Evolutionary conservation across 257 asterid genomes (phyloP).

Genomic region (Plantago major): DNA sequence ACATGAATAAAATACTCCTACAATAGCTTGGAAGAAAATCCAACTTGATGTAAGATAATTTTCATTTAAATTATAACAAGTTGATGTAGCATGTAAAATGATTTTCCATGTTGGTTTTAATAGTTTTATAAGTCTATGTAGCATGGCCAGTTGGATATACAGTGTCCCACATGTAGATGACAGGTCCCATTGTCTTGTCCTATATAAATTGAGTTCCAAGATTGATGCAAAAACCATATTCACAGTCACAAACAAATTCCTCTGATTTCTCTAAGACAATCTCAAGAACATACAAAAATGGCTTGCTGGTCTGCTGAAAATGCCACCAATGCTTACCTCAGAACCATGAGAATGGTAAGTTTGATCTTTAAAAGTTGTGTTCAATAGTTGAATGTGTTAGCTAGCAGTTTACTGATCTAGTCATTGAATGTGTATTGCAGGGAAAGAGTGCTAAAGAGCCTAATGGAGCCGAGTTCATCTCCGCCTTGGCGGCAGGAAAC

Average conservation of each 20-base stretch:
- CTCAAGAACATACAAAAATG: conserved; percentile 27
- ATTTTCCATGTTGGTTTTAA: background rate
- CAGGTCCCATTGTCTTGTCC: conserved; percentile 27
- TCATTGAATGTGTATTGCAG: conserved; percentile 24
- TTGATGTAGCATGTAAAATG: background rate
- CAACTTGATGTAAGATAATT: background rate
- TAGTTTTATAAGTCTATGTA: conserved; percentile 22
- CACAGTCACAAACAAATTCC: conserved; percentile 20
- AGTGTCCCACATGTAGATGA: conserved; percentile 33
- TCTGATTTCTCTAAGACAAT: conserved; percentile 11
- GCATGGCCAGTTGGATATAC: conserved; percentile 50
- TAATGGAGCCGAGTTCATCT: conserved; percentile 70
- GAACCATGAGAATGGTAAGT: conserved; percentile 74
- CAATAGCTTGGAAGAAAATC: background rate
- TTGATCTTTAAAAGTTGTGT: background rate
- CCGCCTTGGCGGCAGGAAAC: conserved; percentile 90
- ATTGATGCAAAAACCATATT: conserved; percentile 14
- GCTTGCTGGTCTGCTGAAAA: conserved; percentile 92
- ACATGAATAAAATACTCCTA: background rate
- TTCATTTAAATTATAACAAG: conserved; percentile 3
- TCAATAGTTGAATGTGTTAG: background rate
- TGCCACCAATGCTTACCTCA: conserved; percentile 80
- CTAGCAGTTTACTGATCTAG: background rate
- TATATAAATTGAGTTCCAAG: conserved; percentile 27
- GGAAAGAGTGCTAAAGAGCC: conserved; percentile 62